Evolutionary conservation across 108 stramenopile genomes (phyloP), one percentile per base, ranked within the genome.

Genomic region (Skeletonema tropicum): DNA sequence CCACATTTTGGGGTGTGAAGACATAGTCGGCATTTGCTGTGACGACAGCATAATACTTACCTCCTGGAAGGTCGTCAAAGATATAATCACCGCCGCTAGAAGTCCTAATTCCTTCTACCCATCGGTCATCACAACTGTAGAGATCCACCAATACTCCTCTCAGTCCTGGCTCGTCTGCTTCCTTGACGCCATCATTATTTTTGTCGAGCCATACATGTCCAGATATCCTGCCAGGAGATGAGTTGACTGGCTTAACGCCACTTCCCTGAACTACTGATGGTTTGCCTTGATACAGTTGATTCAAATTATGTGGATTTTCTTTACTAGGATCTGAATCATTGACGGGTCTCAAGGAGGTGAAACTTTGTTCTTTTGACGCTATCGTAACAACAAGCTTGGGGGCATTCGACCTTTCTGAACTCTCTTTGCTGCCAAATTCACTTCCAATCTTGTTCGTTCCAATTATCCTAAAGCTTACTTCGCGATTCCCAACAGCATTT

Each of bases 141-240:
- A 79, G 65, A 42, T 79, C 77, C 10, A 79, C 71, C 29, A 79
- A 42, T 14, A 79, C 58, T 39, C 71, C 77, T 60, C 77, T 70
- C 77, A 79, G 41, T 19, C 77, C 77, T 13, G 65, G 63, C 30
- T 72, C 65, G 7, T 58, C 49, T 30, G 49, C 46, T 59, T 72
- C 59, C 58, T 67, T 32, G 31, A 36, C 26, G 2, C 73, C 64
- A 32, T 74, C 73, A 9, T 39, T 0, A 57, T 74, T 74, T 25
- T 57, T 66, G 8, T 62, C 71, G 14, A 67, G 71, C 71, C 65
- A 79, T 11, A 79, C 19, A 31, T 64, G 65, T 14, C 77, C 77
- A 36, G 66, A 72, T 14, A 79, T 60, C 13, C 7, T 29, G 45
- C 76, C 76, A 45, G 14, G 42, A 13, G 31, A n/a, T 17, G 59